Conservation (phyloP, 495 filamentous ascomycete genomes). For the Lophiostoma macrostomum region DNA sequence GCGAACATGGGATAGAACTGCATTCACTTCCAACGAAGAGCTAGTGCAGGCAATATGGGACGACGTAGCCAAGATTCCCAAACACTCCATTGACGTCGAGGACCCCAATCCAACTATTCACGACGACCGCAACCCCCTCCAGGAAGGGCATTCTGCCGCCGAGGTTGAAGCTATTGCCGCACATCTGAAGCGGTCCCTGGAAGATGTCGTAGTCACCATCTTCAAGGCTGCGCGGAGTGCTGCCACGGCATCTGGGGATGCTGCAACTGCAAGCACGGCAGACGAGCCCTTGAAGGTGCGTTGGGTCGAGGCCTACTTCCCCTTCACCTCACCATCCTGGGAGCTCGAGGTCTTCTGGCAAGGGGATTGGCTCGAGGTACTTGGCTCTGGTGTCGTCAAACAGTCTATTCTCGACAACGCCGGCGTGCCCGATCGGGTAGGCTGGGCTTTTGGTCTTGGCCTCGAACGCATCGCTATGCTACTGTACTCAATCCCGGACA, state of each 20-base stretch:
- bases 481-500: slow-evolving; percentile 91
- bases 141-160: slow-evolving; percentile 65
- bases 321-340: slow-evolving; percentile 92
- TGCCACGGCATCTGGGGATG: slow-evolving; percentile 57
- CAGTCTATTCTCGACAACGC: slow-evolving; percentile 77
- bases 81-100: slow-evolving; percentile 69
- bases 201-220: slow-evolving; percentile 83
- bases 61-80: slow-evolving; percentile 71
- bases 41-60: slow-evolving; percentile 44
- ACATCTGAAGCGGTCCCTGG: slow-evolving; percentile 86
- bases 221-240: slow-evolving; percentile 74
- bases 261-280: slow-evolving; percentile 39
- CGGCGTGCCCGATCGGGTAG: slow-evolving; percentile 68
- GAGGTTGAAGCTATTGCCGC: slow-evolving; percentile 80
- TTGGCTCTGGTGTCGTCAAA: slow-evolving; percentile 88
- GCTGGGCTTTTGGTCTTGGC: slow-evolving; percentile 95
- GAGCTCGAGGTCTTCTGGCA: slow-evolving; percentile 95
- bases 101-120: slow-evolving; percentile 82
- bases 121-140: slow-evolving; percentile 77
- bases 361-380: slow-evolving; percentile 89
- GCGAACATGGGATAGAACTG: slow-evolving; percentile 75
- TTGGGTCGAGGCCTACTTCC: slow-evolving; percentile 97
- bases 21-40: slow-evolving; percentile 52
- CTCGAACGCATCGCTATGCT: slow-evolving; percentile 95
- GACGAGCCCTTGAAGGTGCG: slow-evolving; percentile 74